These are phyloP conservation scores for Lasiodiplodia sp. DNA, from an alignment of 2,329 filamentous ascomycete genomes.

Conservation along the genomic window DNA sequence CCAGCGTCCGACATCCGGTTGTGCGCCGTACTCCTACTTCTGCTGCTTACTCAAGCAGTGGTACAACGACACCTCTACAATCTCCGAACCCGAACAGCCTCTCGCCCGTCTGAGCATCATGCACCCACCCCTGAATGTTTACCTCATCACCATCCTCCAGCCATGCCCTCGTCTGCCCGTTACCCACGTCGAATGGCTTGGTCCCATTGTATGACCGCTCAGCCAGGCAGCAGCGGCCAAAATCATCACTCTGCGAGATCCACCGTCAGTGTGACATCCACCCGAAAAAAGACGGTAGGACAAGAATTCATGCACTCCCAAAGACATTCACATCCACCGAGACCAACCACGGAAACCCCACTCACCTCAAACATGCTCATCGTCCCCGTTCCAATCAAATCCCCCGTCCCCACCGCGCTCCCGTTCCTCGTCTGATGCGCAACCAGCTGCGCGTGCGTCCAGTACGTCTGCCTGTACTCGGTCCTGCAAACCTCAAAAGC, in stretches of 20 bases:
- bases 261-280: not conserved
- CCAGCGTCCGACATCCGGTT: not conserved
- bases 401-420: constrained; percentile 51
- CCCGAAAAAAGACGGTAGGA: no score
- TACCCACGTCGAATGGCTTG: constrained; percentile 38
- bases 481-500: constrained; percentile 39
- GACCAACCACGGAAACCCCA: not conserved
- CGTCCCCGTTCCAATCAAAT: constrained; percentile 55
- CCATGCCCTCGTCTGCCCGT: constrained; percentile 48
- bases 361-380: constrained; percentile 42
- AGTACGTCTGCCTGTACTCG: constrained; percentile 50
- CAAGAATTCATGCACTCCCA: no score
- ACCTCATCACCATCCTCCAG: constrained; percentile 54
- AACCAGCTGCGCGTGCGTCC: constrained; percentile 55
- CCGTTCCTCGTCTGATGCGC: constrained; percentile 53
- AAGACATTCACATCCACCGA: not conserved
- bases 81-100: constrained; percentile 20
- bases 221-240: constrained; percentile 52
- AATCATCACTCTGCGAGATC: constrained; percentile 38
- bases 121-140: constrained; percentile 41
- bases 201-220: constrained; percentile 50
- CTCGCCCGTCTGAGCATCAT: constrained; percentile 18
- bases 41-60: not conserved
- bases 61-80: constrained; percentile 18
- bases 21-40: not conserved